Evolutionary conservation across 2,329 filamentous ascomycete species (phyloP).

Genomic region (Penicillium sp.): DNA sequence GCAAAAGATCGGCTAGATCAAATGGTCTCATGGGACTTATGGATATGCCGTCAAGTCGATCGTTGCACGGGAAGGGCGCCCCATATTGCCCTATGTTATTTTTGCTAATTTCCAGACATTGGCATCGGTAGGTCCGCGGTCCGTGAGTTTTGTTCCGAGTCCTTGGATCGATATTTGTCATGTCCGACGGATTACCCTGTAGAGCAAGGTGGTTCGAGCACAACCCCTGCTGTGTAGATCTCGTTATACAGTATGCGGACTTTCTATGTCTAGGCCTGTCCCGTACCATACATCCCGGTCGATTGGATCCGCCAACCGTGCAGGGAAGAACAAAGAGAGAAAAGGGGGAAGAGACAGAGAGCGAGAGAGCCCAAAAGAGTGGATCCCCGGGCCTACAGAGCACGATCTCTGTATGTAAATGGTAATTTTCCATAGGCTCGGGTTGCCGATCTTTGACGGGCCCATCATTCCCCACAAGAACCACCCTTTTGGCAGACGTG

Average conservation of each 20-base stretch:
- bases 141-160: constrained; percentile 6
- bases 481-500: constrained; percentile 12
- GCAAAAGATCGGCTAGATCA: background rate
- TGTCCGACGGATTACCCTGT: background rate
- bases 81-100: background rate
- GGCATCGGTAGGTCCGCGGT: constrained; percentile 14
- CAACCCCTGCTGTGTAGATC: background rate
- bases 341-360: background rate
- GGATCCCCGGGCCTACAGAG: background rate
- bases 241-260: too few species aligned
- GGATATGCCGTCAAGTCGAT: constrained; percentile 3
- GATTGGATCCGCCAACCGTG: background rate
- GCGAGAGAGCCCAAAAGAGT: background rate
- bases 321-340: background rate
- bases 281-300: background rate
- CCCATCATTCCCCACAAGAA: constrained; percentile 15
- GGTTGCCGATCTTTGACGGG: constrained; percentile 8
- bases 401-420: background rate
- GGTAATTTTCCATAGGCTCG: constrained; percentile 1
- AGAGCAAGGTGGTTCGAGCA: background rate
- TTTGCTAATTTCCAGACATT: background rate
- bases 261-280: too few species aligned
- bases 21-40: background rate
- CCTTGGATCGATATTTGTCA: background rate
- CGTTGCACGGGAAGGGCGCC: constrained; percentile 1